A percentile compares a stretch with the other conserved stretches of the same genome.
Evolutionary conservation across 768 basidiomycete genomes (phyloP).

Genomic region (Suillus lakei): DNA sequence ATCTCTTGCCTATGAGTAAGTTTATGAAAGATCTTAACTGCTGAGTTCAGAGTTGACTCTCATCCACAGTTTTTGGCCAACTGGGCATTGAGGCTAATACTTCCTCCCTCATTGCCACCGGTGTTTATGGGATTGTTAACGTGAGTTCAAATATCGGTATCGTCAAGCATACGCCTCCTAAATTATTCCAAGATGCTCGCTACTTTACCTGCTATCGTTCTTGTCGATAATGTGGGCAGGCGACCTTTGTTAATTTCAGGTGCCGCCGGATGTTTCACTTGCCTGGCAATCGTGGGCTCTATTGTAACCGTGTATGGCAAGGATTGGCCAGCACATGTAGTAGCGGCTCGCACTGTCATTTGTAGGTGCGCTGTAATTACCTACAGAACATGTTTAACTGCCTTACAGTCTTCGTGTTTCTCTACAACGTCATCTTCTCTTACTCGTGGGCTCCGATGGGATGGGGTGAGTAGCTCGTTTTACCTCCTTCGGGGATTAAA

Average conservation of each 20-base stretch:
- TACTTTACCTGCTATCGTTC: conserved; percentile 41
- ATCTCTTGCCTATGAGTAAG: conserved; percentile 21
- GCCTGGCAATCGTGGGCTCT: conserved; percentile 33
- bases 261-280: conserved; percentile 37
- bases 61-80: conserved; percentile 42
- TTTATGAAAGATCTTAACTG: background rate
- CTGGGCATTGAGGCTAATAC: conserved; percentile 46
- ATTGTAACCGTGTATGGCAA: conserved; percentile 32
- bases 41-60: conserved; percentile 7
- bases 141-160: conserved; percentile 9
- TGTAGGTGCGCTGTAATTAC: conserved; percentile 29
- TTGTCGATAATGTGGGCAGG: conserved; percentile 43
- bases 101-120: conserved; percentile 46
- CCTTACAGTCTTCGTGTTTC: conserved; percentile 41
- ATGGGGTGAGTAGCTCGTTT: conserved; percentile 22
- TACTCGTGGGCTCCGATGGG: conserved; percentile 40
- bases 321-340: conserved; percentile 33
- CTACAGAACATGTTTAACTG: conserved; percentile 18
- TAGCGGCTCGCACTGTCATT: conserved; percentile 33
- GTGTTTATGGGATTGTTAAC: conserved; percentile 43
- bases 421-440: conserved; percentile 42
- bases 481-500: conserved; percentile 8
- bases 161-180: too few relatives aligned
- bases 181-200: conserved; percentile 30
- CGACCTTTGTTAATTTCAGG: conserved; percentile 45